Evolutionary conservation across 2,329 filamentous ascomycete genomes (phyloP), one percentile per base, ranked within the genome.

Genomic region (Drechslerella dactyloides): DNA sequence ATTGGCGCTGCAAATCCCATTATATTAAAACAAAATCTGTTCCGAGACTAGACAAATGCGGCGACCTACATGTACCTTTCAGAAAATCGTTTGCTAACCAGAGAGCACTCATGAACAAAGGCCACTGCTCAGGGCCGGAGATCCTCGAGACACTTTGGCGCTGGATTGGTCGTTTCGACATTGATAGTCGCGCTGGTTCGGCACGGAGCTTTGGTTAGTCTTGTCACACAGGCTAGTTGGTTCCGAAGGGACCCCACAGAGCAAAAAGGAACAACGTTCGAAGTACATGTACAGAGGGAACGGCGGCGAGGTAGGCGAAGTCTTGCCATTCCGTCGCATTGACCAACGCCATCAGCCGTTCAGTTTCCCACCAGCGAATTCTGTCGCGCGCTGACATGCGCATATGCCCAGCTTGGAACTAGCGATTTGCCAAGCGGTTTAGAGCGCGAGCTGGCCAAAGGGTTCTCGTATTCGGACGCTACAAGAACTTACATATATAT

Each of bases 371-470:
- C n/a, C 15, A 13, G 5, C 4, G n/a, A 37, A 7, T 15, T 42
- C 37, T 42, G 37, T 42, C 37, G 37, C 37, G 37, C 37, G 37
- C n/a, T 42, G 37, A 42, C 37, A 33, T 33, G 27, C 37, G 37
- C 37, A 42, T 42, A 42, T 42, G 37, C 37, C 37, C 37, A 42
- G 13, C 37, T 42, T 15, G 37, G 27, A 42, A 15, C 37, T 42
- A 42, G 13, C 37, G 37, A 42, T 15, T 42, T 42, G 37, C 37
- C 13, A 42, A 42, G 37, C 37, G 37, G 37, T 42, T 42, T 42
- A 42, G 37, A 17, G 37, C 37, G 37, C 13, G n/a, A 15, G 37
- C n/a, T 42, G 37, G n/a, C 11, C 37, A 4, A 17, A 3, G n/a
- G 37, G 13, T 33, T 42, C 37, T 42, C n/a, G 37, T 17, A 42